Conservation (phyloP, 1,139 yeast genomes). For the Lodderomyces jiufengensis region DNA sequence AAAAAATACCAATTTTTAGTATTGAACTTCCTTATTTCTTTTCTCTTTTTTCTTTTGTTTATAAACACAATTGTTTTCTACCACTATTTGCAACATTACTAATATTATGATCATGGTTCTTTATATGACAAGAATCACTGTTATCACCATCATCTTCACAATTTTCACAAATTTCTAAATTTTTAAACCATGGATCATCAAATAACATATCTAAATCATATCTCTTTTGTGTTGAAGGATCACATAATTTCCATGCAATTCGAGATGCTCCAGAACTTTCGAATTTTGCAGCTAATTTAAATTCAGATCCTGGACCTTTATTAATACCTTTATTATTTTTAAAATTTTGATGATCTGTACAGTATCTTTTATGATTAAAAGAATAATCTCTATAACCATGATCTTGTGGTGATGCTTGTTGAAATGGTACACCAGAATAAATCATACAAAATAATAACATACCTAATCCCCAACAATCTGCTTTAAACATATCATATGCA, state of each 20-base stretch:
- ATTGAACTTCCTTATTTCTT: no score
- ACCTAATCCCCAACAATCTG: constrained; percentile 76
- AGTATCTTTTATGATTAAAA: constrained; percentile 48
- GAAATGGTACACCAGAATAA: constrained; percentile 60
- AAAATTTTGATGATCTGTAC: constrained; percentile 51
- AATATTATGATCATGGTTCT: no score
- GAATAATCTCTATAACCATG: constrained; percentile 56
- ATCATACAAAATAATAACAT: constrained; percentile 59
- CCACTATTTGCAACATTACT: no score
- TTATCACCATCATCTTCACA: constrained; percentile 12
- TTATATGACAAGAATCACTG: no score
- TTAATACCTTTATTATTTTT: constrained; percentile 38
- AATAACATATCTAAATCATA: constrained; percentile 53
- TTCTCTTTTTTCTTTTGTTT: no score
- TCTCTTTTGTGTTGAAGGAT: constrained; percentile 53
- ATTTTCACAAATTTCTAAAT: constrained; percentile 51
- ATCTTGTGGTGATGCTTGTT: constrained; percentile 49
- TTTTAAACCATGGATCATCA: constrained; percentile 61
- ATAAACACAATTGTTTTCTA: no score
- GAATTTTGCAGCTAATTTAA: constrained; percentile 59
- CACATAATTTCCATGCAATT: constrained; percentile 74
- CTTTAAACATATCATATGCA: constrained; percentile 62
- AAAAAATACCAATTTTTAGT: no score
- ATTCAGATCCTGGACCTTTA: constrained; percentile 67
- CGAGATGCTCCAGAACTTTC: constrained; percentile 58